Evolutionary conservation across 139 green algal species (phyloP).

Genomic region (Chlamydomonas eustigma): DNA sequence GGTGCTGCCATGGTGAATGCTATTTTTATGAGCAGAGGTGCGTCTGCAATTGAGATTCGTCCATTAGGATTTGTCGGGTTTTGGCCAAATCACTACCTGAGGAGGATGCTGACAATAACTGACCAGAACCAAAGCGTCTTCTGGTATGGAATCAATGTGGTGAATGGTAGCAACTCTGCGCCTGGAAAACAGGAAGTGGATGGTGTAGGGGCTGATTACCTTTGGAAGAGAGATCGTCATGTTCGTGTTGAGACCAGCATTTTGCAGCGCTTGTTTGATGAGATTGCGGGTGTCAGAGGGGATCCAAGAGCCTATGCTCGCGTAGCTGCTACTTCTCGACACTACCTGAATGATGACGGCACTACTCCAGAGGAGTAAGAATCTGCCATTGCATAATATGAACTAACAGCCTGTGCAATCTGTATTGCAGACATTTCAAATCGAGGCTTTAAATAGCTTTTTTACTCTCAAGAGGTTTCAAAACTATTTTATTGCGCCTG

Average conservation of each 20-base stretch:
- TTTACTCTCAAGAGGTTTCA: too few species aligned
- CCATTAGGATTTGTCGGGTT: not conserved
- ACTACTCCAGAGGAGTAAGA: too few species aligned
- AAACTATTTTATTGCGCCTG: too few species aligned
- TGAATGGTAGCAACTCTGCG: not conserved
- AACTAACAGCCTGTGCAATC: too few species aligned
- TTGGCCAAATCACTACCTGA: not conserved
- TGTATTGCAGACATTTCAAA: too few species aligned
- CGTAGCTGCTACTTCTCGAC: not conserved
- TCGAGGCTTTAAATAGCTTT: too few species aligned
- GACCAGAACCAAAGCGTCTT: not conserved
- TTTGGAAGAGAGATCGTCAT: not conserved
- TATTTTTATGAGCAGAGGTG: not conserved
- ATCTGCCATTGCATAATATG: too few species aligned
- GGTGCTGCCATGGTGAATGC: not conserved
- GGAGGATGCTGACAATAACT: not conserved
- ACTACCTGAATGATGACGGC: not conserved
- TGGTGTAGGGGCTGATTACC: not conserved
- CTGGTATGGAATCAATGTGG: not conserved
- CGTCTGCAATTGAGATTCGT: not conserved
- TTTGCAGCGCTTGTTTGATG: not conserved
- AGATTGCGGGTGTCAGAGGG: not conserved
- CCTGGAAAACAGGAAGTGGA: not conserved
- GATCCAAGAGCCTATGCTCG: not conserved
- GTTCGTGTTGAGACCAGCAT: not conserved